Evolutionary conservation across 2,329 filamentous ascomycete species (phyloP).

Genomic region (Falciphora oryzae): DNA sequence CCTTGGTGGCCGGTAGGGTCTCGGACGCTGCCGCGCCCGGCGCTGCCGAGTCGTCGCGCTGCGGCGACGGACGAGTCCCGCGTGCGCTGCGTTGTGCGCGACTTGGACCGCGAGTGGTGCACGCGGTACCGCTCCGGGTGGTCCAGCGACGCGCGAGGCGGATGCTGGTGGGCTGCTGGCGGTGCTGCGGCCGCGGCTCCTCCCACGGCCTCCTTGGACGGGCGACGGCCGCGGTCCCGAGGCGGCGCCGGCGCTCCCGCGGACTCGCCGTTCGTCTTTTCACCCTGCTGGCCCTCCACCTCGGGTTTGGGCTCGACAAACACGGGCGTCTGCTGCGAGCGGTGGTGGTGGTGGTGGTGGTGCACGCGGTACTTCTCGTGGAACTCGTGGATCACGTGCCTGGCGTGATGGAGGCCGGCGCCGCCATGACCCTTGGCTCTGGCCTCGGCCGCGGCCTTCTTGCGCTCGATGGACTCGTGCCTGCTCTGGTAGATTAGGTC

Average conservation of each 20-base stretch:
- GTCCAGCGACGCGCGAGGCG: constrained; percentile 9
- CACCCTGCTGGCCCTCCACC: constrained; percentile 2
- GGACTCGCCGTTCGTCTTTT: neutral
- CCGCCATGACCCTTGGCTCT: constrained; percentile 13
- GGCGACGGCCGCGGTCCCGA: constrained; percentile 13
- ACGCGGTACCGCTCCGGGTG: constrained; percentile 37
- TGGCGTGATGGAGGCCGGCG: constrained; percentile 13
- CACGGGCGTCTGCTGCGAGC: neutral
- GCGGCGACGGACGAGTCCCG: constrained; percentile 2
- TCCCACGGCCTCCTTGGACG: neutral
- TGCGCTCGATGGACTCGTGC: neutral
- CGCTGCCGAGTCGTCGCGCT: no score
- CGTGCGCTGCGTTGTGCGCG: constrained; percentile 19
- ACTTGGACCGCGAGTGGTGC: constrained; percentile 26
- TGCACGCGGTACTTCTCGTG: constrained; percentile 32
- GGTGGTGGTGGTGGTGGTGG: constrained; percentile 4
- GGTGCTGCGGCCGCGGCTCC: no score
- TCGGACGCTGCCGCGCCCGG: no score
- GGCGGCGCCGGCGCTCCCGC: neutral
- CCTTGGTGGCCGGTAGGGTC: no score
- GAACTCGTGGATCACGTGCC: constrained; percentile 21
- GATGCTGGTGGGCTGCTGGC: neutral
- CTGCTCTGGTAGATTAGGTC: constrained; percentile 56
- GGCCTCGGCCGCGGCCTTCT: constrained; percentile 13
- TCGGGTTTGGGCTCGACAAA: constrained; percentile 2